Percentiles rank a stretch among this genome's conserved stretches.
Conservation (phyloP, 495 filamentous ascomycete genomes). For the Mycothermus thermophilus region DNA sequence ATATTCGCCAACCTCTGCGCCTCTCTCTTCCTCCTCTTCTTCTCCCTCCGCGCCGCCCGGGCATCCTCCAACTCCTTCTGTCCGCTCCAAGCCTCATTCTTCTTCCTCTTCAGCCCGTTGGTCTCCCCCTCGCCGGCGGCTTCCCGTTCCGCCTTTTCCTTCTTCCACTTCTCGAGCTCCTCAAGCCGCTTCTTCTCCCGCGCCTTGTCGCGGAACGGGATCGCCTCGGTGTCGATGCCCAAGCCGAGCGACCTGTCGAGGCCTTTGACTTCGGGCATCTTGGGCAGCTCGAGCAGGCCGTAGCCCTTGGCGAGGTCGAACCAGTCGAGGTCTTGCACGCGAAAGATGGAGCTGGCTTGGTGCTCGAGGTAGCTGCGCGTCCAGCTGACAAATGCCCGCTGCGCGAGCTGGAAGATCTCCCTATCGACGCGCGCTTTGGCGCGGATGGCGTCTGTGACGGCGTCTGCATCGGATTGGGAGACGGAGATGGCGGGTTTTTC, state of each 20-base stretch:
- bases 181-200: constrained; percentile 58
- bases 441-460: constrained; percentile 43
- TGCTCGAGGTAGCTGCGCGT: constrained; percentile 84
- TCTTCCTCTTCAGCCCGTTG: constrained; percentile 31
- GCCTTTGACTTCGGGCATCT: constrained; percentile 78
- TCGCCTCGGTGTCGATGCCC: constrained; percentile 57
- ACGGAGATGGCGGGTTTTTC: constrained; percentile 32
- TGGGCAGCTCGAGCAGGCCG: constrained; percentile 68
- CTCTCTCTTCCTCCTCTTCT: constrained; percentile 60
- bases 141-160: constrained; percentile 16
- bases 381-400: constrained; percentile 87
- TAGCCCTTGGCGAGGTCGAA: constrained; percentile 63
- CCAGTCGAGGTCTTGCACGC: constrained; percentile 72
- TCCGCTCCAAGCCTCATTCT: constrained; percentile 65
- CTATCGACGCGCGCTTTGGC: constrained; percentile 53
- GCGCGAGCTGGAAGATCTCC: constrained; percentile 74
- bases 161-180: constrained; percentile 21
- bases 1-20: constrained; percentile 53
- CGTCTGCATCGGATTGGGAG: constrained; percentile 41
- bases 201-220: constrained; percentile 64
- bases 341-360: constrained; percentile 80
- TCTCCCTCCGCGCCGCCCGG: constrained; percentile 53
- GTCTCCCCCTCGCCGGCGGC: constrained; percentile 20
- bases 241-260: constrained; percentile 67
- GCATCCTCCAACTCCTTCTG: constrained; percentile 59